Evolutionary conservation across 1,284 basidiomycete species (phyloP), one percentile per base, ranked within the genome.

Genomic region (Serendipita sp.): DNA sequence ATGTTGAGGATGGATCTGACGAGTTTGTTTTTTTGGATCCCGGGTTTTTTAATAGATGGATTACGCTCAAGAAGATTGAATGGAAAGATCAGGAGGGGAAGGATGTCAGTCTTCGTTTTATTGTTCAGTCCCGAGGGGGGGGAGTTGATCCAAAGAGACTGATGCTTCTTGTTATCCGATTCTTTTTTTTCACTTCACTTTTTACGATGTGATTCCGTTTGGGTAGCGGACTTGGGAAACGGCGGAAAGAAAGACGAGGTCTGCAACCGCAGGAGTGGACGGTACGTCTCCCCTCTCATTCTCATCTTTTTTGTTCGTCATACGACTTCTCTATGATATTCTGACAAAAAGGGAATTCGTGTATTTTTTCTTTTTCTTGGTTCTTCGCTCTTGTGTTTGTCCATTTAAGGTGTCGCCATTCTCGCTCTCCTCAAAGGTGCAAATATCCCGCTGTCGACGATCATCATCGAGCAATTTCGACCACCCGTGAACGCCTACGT

Each of bases 391-490:
- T 17, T 60, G 13, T 42, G 55, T 13, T 64, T 22, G 22, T 22
- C 22, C 47, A 32, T 45, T 41, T 29, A 6, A 38, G 17, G 85
- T 63, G 91, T 94, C 8, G 86, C 91, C 12, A 85, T 96, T 62
- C 75, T 95, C 17, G 83, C 91, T 3, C 74, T 95, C 17, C 77
- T 97, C 50, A 81, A 81, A 29, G 88, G 87, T 1, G 43, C 65
- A 49, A 83, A 83, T 71, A 82, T 80, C 13, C 84, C 76, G 35
- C 72, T 75, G 0, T 88, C 85, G 0, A 93, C 90, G 1, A 81
- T 95, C 63, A 78, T 96, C 65, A 83, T 94, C 67, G 91, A 94
- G 71, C 92, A 94, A 72, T 94, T 85, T 72, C 82, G 91, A 34
- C 89, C 91, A 0, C 88, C 91, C 0, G 79, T 89, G 38, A 85